phyloP scores from a whole-genome alignment of 305 asterid species.

The Fraxinus greggii region DNA sequence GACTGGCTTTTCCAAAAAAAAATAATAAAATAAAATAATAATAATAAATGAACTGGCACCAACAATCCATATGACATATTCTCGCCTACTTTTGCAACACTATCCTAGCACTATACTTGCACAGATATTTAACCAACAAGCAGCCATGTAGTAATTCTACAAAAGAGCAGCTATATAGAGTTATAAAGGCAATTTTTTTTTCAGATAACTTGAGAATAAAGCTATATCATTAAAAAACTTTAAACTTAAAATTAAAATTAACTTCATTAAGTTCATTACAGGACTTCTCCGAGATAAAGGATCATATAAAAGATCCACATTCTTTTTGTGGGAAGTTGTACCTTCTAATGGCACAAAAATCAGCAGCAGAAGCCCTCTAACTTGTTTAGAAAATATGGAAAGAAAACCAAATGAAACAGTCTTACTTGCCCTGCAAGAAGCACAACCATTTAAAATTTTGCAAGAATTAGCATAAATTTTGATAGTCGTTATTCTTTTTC shows the following conservation, averaged over 20 bases:
- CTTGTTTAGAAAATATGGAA: background rate
- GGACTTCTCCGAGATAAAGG: background rate
- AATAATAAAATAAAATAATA: too few relatives aligned
- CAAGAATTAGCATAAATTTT: background rate
- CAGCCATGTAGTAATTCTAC: background rate
- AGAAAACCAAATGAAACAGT: background rate
- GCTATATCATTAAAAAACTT: background rate
- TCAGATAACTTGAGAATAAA: background rate
- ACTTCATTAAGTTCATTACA: background rate
- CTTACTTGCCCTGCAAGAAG: constrained; percentile 4
- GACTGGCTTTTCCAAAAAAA: too few relatives aligned
- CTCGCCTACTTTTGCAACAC: background rate
- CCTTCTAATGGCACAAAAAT: background rate
- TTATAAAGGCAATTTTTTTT: background rate
- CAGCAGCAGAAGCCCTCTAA: background rate
- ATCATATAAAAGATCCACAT: background rate
- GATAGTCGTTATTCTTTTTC: background rate
- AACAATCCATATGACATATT: background rate
- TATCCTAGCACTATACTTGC: background rate
- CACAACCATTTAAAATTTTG: background rate
- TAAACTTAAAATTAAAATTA: too few relatives aligned
- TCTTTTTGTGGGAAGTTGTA: background rate
- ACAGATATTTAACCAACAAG: background rate
- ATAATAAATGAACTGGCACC: too few relatives aligned
- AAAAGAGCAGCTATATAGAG: background rate